Percentiles rank a stretch among this genome's conserved stretches.
phyloP scores from a whole-genome alignment of 2,329 filamentous ascomycete genomes.

The Fusarium piperis region DNA sequence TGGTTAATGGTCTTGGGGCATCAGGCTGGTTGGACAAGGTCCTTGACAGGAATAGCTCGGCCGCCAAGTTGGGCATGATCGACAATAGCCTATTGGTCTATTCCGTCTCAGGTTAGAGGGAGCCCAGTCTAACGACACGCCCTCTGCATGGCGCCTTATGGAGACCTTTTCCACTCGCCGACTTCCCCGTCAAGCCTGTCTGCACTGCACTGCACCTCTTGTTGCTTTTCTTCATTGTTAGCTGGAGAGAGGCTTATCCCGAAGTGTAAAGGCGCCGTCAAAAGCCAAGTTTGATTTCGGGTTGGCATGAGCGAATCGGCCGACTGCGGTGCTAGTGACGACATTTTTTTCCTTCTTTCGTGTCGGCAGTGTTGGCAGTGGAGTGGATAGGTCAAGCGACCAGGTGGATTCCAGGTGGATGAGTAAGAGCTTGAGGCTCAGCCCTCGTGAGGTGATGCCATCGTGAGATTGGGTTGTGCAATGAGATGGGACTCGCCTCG shows the following conservation, averaged over 20 bases:
- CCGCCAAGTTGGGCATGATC: conserved; percentile 39
- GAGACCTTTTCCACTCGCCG: conserved; percentile 9
- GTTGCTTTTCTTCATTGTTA: conserved; percentile 3
- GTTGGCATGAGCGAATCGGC: conserved; percentile 34
- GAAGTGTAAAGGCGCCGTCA: conserved; percentile 24
- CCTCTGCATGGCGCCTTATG: conserved; percentile 4
- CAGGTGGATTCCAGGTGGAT: conserved; percentile 8
- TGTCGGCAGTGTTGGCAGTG: neutral
- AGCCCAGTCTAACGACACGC: conserved; percentile 31
- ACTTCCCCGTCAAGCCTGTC: conserved; percentile 4
- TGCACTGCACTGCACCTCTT: conserved; percentile 10
- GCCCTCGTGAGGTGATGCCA: conserved; percentile 38
- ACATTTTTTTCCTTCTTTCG: conserved; percentile 19
- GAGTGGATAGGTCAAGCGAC: conserved; percentile 3
- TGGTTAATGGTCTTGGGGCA: conserved; percentile 20
- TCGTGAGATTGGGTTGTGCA: conserved; percentile 42
- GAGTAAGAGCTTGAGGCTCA: conserved; percentile 14
- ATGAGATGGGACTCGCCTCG: conserved; percentile 24
- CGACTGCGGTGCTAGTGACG: conserved; percentile 37
- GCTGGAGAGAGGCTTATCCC: conserved; percentile 24
- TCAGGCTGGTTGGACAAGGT: conserved; percentile 24
- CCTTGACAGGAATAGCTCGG: conserved; percentile 31
- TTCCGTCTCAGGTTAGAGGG: conserved; percentile 17
- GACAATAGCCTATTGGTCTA: conserved; percentile 30
- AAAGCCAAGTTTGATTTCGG: conserved; percentile 38